Percentiles rank a stretch among this genome's conserved stretches.
Evolutionary conservation across 106 monocot species (phyloP).

Genomic region (Hemerocallis citrina): DNA sequence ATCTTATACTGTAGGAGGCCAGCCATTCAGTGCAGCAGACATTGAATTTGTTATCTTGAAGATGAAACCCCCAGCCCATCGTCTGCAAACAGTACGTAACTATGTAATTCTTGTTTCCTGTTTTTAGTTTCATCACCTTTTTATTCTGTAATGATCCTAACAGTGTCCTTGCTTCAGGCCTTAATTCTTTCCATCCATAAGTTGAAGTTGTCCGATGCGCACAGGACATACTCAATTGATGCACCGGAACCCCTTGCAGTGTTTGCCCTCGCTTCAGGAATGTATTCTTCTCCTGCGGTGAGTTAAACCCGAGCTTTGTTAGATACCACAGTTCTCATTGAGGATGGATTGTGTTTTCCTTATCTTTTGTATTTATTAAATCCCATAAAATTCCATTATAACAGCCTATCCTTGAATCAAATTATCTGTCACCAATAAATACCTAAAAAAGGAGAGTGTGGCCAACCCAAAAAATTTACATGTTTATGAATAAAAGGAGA

Average conservation of each 20-base stretch:
- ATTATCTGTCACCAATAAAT: too few relatives aligned
- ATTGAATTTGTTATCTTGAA: slow-evolving; percentile 78
- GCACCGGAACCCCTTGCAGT: slow-evolving; percentile 46
- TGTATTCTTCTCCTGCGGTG: slow-evolving; percentile 87
- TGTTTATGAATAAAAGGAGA: too few relatives aligned
- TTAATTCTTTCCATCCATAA: slow-evolving; percentile 64
- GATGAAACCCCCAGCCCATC: slow-evolving; percentile 69
- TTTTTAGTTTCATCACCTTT: not conserved
- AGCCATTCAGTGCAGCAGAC: slow-evolving; percentile 67
- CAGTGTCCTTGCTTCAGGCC: slow-evolving; percentile 30
- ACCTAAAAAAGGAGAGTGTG: too few relatives aligned
- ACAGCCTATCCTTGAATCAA: too few relatives aligned
- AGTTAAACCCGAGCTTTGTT: too few relatives aligned
- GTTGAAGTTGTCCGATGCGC: slow-evolving; percentile 59
- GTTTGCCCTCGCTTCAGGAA: slow-evolving; percentile 77
- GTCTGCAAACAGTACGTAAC: slow-evolving; percentile 56
- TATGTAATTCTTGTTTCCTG: not conserved
- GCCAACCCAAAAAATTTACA: too few relatives aligned
- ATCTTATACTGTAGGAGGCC: slow-evolving; percentile 70
- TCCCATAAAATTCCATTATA: too few relatives aligned
- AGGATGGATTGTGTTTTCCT: too few relatives aligned
- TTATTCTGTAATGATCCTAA: too few relatives aligned
- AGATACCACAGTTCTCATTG: too few relatives aligned
- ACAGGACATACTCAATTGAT: slow-evolving; percentile 42
- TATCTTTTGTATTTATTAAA: too few relatives aligned